A percentile compares a stretch with the other conserved stretches of the same genome.
Conservation (phyloP, 2,329 filamentous ascomycete species). For the Aspergillus sclerotialis region DNA sequence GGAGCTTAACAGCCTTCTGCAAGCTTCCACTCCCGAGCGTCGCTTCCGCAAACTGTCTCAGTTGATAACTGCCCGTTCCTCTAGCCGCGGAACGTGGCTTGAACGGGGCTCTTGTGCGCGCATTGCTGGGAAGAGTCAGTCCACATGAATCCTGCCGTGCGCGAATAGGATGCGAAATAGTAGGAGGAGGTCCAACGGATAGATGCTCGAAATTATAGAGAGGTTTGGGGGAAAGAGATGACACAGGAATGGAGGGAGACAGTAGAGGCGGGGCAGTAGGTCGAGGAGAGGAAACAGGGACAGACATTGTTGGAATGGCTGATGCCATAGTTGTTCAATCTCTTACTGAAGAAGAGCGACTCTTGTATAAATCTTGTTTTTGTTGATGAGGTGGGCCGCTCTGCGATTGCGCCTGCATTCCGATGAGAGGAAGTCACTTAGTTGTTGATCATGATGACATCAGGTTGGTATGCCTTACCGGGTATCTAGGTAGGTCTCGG, state of each 20-base stretch:
- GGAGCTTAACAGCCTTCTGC: conserved; percentile 91
- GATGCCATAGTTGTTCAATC: conserved; percentile 53
- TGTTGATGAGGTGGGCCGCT: no score
- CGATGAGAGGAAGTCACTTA: no score
- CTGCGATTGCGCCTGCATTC: no score
- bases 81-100: conserved; percentile 78
- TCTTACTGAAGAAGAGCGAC: neutral
- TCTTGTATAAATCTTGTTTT: neutral
- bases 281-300: conserved; percentile 37
- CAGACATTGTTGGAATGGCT: conserved; percentile 76
- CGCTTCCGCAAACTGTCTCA: conserved; percentile 96
- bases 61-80: conserved; percentile 83
- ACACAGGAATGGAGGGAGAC: conserved; percentile 11
- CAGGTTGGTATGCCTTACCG: no score
- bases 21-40: conserved; percentile 91
- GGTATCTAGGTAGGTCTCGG: no score
- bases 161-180: conserved; percentile 28
- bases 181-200: conserved; percentile 25
- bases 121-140: conserved; percentile 57
- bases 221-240: conserved; percentile 24
- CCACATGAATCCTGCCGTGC: conserved; percentile 31
- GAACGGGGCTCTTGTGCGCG: conserved; percentile 84
- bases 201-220: conserved; percentile 23
- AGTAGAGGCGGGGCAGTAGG: conserved; percentile 18
- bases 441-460: no score